Percentiles rank a stretch among this genome's conserved stretches.
Evolutionary conservation across 306 rosid species (phyloP).

Genomic region (Styphnolobium japonicum): DNA sequence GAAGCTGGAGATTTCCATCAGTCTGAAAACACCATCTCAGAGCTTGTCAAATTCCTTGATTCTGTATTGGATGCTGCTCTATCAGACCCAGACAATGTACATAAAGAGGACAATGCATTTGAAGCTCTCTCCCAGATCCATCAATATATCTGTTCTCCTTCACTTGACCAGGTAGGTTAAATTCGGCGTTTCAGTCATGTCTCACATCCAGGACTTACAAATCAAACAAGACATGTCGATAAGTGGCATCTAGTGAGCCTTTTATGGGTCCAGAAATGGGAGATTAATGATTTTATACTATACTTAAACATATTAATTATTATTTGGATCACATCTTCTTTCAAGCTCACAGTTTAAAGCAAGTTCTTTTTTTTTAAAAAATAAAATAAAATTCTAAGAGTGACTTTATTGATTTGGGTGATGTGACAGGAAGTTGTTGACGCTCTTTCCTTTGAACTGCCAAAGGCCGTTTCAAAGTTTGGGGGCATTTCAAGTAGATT

Average conservation of each 20-base stretch:
- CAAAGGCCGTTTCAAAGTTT: constrained; percentile 71
- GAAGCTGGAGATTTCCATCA: constrained; percentile 45
- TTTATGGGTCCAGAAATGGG: neutral
- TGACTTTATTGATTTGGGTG: constrained; percentile 1
- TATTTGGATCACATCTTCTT: neutral
- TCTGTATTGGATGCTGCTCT: constrained; percentile 48
- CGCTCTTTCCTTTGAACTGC: constrained; percentile 69
- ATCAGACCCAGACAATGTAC: constrained; percentile 47
- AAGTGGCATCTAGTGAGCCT: neutral
- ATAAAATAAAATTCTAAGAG: neutral
- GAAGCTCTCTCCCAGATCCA: constrained; percentile 53
- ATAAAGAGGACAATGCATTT: constrained; percentile 37
- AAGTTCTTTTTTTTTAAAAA: neutral
- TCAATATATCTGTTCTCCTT: constrained; percentile 53
- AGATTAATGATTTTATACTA: neutral
- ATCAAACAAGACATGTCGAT: neutral
- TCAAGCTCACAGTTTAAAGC: neutral
- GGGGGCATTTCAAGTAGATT: constrained; percentile 54
- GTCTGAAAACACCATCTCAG: constrained; percentile 38
- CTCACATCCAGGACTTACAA: neutral
- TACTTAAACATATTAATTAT: neutral
- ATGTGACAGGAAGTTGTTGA: constrained; percentile 60
- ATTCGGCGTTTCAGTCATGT: neutral
- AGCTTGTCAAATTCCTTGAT: constrained; percentile 56
- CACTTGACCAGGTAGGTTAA: constrained; percentile 55